Evolutionary conservation across 441 rosid species (phyloP), one percentile per base, ranked within the genome.

Genomic region (Syzygium syzygioides): DNA sequence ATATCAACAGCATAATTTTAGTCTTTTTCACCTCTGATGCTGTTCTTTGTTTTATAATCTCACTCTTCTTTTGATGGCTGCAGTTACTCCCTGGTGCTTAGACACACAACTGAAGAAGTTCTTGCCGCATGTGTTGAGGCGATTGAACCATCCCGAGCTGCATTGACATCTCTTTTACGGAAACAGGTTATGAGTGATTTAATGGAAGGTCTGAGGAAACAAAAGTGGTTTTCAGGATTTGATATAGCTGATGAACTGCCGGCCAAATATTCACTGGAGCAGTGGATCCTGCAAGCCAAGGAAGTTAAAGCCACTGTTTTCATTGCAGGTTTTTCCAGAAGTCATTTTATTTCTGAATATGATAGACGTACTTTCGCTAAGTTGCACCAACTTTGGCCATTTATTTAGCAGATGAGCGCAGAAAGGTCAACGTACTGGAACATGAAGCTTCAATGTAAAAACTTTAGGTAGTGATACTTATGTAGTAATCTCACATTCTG

Each of bases 71-170:
- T 76, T 76, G 32, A 48, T 76, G 28, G 83, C 52, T 92, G 60
- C 96, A 98, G 99, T 90, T 98, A 98, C 92, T 96, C 99, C 88
- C 96, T 95, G 92, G 98, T 98, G 90, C 94, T 97, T 90, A 95
- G 99, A 92, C 99, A 98, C 96, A 97, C 99, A 41, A 95, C 96
- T 62, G 99, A 98, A 95, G 99, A 98, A 94, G 96, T 98, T 90
- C 98, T 94, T 89, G 99, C 93, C 76, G 98, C 97, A 8, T 96
- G 99, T 92, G 87, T 92, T 83, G 99, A 97, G 93, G 96, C 99
- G 62, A 93, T 97, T 54, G 97, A 98, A 90, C 99, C 98, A 87
- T 93, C 93, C 90, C 94, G 95, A 88, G 98, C 96, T 91, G 94
- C 94, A 32, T 88, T 98, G 90, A 97, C 99, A 86, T 97, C 98